Conservation (phyloP, 176 grass and related monocot species). For the Bonia amplexicaulis region DNA sequence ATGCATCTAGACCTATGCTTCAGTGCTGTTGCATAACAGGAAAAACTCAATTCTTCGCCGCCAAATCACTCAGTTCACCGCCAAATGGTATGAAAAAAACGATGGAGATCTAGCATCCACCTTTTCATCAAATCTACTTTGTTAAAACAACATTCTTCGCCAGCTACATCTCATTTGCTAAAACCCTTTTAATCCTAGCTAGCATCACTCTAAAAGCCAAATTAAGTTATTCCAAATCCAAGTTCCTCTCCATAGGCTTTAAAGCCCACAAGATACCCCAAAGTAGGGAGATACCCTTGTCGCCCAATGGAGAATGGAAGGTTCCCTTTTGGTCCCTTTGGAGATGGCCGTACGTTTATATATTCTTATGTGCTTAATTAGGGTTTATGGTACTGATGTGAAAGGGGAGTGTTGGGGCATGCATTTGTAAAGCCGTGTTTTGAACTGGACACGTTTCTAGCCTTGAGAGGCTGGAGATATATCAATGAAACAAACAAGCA, state of each 20-base stretch:
- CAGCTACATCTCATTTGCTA: slow-evolving; percentile 27
- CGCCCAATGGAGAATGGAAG: slow-evolving; percentile 34
- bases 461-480: slow-evolving; percentile 20
- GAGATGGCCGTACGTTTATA: slow-evolving; percentile 32
- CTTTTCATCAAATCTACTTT: slow-evolving; percentile 4
- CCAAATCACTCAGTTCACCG: not conserved
- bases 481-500: slow-evolving; percentile 13
- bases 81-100: not conserved
- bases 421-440: slow-evolving; percentile 5
- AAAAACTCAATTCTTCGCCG: not conserved
- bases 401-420: slow-evolving; percentile 37
- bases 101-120: not conserved
- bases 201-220: slow-evolving; percentile 1
- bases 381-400: slow-evolving; percentile 39
- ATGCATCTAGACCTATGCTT: not conserved
- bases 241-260: slow-evolving; percentile 41
- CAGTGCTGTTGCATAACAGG: not conserved
- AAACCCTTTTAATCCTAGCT: slow-evolving; percentile 6
- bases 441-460: slow-evolving; percentile 63
- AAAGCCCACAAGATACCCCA: slow-evolving; percentile 34
- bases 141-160: slow-evolving; percentile 18
- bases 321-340: slow-evolving; percentile 46
- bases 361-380: slow-evolving; percentile 27
- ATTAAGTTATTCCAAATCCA: slow-evolving; percentile 28
- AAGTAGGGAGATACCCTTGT: slow-evolving; percentile 35